Conservation (phyloP, 2,329 filamentous ascomycete genomes). For the Diaporthe caulivora region DNA sequence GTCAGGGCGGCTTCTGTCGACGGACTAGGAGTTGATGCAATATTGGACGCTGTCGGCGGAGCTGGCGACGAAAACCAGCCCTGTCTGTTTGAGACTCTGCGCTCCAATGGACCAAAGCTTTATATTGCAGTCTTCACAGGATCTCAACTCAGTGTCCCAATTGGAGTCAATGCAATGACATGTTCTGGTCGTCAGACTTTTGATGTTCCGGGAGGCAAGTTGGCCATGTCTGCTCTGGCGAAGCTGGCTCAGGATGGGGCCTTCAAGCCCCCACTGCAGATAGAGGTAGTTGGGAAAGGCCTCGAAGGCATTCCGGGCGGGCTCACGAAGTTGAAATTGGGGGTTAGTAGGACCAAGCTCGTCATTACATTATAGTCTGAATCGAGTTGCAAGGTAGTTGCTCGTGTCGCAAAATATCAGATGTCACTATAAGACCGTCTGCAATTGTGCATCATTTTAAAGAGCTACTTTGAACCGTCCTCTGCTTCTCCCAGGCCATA, state of each 20-base stretch:
- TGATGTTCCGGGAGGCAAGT: conserved; percentile 41
- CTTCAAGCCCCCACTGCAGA: conserved; percentile 46
- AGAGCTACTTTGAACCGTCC: background rate
- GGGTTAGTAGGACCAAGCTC: conserved; percentile 49
- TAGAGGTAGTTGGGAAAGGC: conserved; percentile 46
- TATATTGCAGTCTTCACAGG: conserved; percentile 49
- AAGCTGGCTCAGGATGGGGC: conserved; percentile 44
- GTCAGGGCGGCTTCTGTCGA: conserved; percentile 43
- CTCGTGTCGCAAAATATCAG: background rate
- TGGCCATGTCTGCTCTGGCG: conserved; percentile 42
- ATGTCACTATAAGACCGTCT: background rate
- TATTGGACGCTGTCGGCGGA: conserved; percentile 50
- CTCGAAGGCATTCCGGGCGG: conserved; percentile 43
- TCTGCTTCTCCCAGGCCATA: background rate
- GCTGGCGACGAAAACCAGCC: conserved; percentile 41
- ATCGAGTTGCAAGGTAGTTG: background rate
- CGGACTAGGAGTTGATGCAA: conserved; percentile 48
- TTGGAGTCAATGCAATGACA: conserved; percentile 43
- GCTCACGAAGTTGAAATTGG: conserved; percentile 44
- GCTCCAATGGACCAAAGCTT: conserved; percentile 44
- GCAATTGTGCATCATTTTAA: background rate
- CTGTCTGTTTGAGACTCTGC: conserved; percentile 45
- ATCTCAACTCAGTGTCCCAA: conserved; percentile 43
- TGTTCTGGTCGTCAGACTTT: conserved; percentile 45
- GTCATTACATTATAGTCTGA: conserved; percentile 40